Base-by-base conservation (phyloP, 2,329 filamentous ascomycete genomes). In the Arthroderma sp. region DNA sequence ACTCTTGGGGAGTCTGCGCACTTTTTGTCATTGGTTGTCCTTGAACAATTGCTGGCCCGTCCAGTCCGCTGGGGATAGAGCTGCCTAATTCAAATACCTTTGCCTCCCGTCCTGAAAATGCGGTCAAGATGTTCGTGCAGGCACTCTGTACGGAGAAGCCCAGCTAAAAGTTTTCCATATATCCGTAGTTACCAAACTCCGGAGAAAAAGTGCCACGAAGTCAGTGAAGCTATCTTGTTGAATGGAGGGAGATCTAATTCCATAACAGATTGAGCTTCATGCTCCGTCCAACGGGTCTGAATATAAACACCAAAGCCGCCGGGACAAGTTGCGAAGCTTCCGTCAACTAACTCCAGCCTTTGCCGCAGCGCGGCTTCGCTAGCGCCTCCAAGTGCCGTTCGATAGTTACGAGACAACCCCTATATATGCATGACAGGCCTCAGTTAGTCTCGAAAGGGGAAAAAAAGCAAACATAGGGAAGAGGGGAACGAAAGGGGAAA, bases 301-400 rank as follows among this genome's bases (percentile, higher is more conserved):
- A 31, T 25, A 19, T 35, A 17, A 31, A 51, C n/a, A 19, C 33
- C n/a, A 25, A 51, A 51, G 28, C 47, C n/a, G n/a, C 13, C 28
- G 15, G n/a, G 47, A 51, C 25, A 51, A 21, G 3, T 25, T 51
- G 47, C 47, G 28, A 51, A 51, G 47, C 47, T 51, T 51, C 47
- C 17, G 19, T 47, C n/a, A 41, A 41, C 38, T 47, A 23, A 47
- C n/a, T 51, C 47, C 28, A 51, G 47, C 47, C 47, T 19, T n/a
- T 33, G 23, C 47, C 47, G 28, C 28, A 33, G 28, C n/a, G 47
- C 47, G 47, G 47, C 47, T 51, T 51, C 47, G 33, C 28, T 51
- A 51, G 47, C 25, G 47, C 47, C 15, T 33, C 15, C 8, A 51
- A 31, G 28, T 51, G 25, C 25, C 25, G 28, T 51, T 51, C 23